Percentiles rank a stretch among this genome's conserved stretches.
Evolutionary conservation across 1,284 basidiomycete species (phyloP).

Genomic region (Cryptococcus floricola): DNA sequence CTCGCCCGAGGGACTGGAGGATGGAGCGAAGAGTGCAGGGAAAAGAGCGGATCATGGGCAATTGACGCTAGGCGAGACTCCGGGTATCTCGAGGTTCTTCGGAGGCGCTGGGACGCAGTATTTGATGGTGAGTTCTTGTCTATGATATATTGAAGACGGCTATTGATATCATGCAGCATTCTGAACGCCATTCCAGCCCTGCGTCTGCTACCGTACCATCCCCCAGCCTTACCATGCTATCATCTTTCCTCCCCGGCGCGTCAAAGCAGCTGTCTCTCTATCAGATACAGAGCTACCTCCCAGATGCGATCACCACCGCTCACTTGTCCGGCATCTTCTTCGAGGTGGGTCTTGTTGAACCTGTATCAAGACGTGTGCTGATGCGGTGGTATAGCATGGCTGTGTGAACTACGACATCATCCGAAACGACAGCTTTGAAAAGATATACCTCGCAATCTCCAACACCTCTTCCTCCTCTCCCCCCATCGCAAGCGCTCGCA

Average conservation of each 20-base stretch:
- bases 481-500: background rate
- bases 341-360: background rate
- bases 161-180: background rate
- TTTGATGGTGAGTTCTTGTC: slow-evolving; percentile 5
- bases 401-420: background rate
- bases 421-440: background rate
- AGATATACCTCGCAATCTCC: background rate
- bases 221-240: background rate
- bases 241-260: background rate
- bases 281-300: background rate
- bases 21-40: background rate
- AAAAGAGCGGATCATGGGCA: slow-evolving; percentile 7
- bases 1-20: background rate
- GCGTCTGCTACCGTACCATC: background rate
- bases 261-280: background rate
- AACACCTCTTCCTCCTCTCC: background rate
- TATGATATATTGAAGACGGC: background rate
- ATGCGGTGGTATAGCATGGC: background rate
- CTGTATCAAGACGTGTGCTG: background rate
- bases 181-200: background rate
- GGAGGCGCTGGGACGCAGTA: slow-evolving; percentile 13
- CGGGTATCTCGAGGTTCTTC: slow-evolving; percentile 11
- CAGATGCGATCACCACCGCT: background rate
- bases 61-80: slow-evolving; percentile 8
- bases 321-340: background rate